A percentile compares a stretch with the other conserved stretches of the same genome.
Evolutionary conservation across 1,139 yeast genomes (phyloP).

Genomic region (Kurtzmaniella quercitrusa): DNA sequence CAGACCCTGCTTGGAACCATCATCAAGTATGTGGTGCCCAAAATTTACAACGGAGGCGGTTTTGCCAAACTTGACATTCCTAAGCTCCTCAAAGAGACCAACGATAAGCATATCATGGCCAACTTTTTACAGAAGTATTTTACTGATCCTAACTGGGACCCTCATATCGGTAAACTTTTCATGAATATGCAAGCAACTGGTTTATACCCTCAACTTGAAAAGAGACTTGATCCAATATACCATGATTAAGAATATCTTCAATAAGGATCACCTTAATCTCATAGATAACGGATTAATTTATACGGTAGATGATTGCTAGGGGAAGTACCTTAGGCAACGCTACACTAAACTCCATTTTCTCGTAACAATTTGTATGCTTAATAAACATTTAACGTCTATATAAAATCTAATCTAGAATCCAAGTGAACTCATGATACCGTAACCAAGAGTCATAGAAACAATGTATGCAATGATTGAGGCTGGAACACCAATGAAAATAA

Average conservation of each 20-base stretch:
- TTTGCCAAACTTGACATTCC: conserved; percentile 27
- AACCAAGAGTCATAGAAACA: conserved; percentile 76
- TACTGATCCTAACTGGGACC: conserved; percentile 28
- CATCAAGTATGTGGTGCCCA: conserved; percentile 20
- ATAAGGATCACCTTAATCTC: background rate
- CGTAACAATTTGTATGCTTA: background rate
- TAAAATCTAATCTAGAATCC: conserved; percentile 32
- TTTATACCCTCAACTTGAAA: background rate
- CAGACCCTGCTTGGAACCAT: conserved; percentile 23
- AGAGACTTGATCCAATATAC: background rate
- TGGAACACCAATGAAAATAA: conserved; percentile 86
- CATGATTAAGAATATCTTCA: background rate
- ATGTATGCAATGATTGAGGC: conserved; percentile 70
- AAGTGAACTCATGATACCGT: conserved; percentile 53
- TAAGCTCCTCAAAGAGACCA: conserved; percentile 19
- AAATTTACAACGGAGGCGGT: conserved; percentile 32
- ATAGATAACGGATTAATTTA: background rate
- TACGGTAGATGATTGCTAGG: background rate
- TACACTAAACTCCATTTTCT: background rate
- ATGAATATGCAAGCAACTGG: conserved; percentile 33
- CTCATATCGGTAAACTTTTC: conserved; percentile 31
- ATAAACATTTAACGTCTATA: background rate
- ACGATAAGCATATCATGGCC: conserved; percentile 21
- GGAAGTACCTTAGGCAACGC: background rate
- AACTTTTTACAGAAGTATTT: conserved; percentile 23